phyloP scores from a whole-genome alignment of 1,139 yeast genomes.

The Sugiyamaella grinbergsii region DNA sequence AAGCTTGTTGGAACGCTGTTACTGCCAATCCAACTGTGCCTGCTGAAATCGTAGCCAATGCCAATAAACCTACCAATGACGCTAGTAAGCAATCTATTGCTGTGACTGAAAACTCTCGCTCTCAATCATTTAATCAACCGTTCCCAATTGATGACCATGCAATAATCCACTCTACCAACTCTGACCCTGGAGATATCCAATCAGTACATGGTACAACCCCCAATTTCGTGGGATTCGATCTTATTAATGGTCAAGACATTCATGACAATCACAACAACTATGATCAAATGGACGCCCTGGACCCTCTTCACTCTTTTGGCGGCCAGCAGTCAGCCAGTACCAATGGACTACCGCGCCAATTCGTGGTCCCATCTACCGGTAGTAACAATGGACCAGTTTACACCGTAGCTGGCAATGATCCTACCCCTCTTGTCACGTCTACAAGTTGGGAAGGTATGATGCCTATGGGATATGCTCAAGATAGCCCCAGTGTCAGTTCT shows the following conservation, averaged over 20 bases:
- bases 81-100: neutral
- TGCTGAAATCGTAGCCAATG: slow-evolving; percentile 22
- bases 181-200: slow-evolving; percentile 5
- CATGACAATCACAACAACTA: neutral
- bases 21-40: slow-evolving; percentile 37
- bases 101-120: too few species aligned
- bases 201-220: neutral
- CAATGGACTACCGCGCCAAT: neutral
- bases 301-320: neutral
- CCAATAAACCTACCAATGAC: slow-evolving; percentile 2
- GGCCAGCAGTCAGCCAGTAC: neutral
- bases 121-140: neutral
- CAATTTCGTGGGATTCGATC: neutral
- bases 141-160: neutral
- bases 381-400: neutral
- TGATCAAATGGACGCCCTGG: slow-evolving; percentile 1
- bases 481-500: slow-evolving; percentile 8
- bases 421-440: slow-evolving; percentile 7
- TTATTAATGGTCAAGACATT: neutral
- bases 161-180: slow-evolving; percentile 2
- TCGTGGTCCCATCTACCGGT: neutral
- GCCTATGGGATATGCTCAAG: slow-evolving; percentile 21
- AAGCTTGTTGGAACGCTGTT: slow-evolving; percentile 75
- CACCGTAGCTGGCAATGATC: neutral
- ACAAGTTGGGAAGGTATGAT: slow-evolving; percentile 23